phyloP scores from a whole-genome alignment of 306 rosid genomes.

The Echinosophora koreensis region DNA sequence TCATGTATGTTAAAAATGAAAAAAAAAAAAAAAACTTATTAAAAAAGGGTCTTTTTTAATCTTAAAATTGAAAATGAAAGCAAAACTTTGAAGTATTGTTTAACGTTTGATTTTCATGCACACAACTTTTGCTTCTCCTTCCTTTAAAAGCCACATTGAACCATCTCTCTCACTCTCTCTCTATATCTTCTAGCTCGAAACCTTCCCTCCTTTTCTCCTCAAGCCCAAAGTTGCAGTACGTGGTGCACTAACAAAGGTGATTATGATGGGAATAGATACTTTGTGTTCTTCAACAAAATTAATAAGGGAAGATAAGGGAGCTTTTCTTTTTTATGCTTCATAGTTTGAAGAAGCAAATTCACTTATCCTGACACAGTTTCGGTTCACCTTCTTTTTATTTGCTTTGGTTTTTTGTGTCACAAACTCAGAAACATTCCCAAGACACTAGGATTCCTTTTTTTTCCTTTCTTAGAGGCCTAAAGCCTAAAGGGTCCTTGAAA shows the following conservation, averaged over 20 bases:
- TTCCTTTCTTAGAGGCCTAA: not conserved
- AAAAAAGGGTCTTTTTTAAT: no score
- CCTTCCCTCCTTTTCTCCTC: slow-evolving; percentile 36
- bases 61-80: slow-evolving; percentile 22
- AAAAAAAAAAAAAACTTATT: not conserved
- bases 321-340: slow-evolving; percentile 42
- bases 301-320: slow-evolving; percentile 1
- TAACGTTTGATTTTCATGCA: slow-evolving; percentile 48
- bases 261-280: slow-evolving; percentile 44
- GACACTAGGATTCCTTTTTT: slow-evolving; percentile 10
- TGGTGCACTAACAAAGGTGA: slow-evolving; percentile 35
- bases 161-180: slow-evolving; percentile 19
- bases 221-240: slow-evolving; percentile 32
- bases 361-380: slow-evolving; percentile 23
- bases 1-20: not conserved
- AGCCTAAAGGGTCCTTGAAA: not conserved
- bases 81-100: slow-evolving; percentile 42
- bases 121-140: slow-evolving; percentile 45
- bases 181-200: slow-evolving; percentile 35
- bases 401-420: slow-evolving; percentile 1
- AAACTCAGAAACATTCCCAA: slow-evolving; percentile 39
- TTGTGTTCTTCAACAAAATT: slow-evolving; percentile 35
- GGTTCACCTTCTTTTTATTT: slow-evolving; percentile 7
- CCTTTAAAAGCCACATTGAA: slow-evolving; percentile 43
- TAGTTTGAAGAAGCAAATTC: slow-evolving; percentile 46